Conservation (phyloP, 768 basidiomycete genomes). For the Mycena alexandri region DNA sequence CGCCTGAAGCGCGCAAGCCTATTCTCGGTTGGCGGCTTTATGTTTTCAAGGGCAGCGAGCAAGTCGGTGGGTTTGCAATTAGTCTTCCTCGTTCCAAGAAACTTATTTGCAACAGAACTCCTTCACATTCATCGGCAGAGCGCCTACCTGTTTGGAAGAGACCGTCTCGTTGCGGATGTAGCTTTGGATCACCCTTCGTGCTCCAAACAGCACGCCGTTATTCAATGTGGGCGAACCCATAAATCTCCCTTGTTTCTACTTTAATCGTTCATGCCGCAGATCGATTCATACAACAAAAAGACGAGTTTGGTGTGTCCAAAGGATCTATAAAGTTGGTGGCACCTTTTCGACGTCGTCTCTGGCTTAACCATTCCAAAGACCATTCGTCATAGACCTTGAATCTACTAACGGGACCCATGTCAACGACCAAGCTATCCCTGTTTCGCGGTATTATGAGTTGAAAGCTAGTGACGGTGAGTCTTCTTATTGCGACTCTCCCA, state of each 20-base stretch:
- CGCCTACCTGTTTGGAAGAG: constrained; percentile 93
- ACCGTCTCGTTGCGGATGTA: constrained; percentile 88
- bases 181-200: constrained; percentile 95
- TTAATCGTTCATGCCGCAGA: constrained; percentile 56
- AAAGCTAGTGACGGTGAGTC: constrained; percentile 80
- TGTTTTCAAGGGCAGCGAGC: constrained; percentile 96
- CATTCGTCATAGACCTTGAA: constrained; percentile 97
- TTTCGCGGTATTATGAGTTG: constrained; percentile 89
- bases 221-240: constrained; percentile 78
- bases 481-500: constrained; percentile 18
- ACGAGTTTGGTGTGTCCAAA: constrained; percentile 87
- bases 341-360: constrained; percentile 6
- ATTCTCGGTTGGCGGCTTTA: constrained; percentile 92
- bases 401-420: constrained; percentile 98
- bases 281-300: constrained; percentile 87
- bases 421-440: constrained; percentile 87
- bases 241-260: constrained; percentile 10
- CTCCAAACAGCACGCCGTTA: constrained; percentile 97
- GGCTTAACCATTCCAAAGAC: constrained; percentile 60
- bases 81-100: background rate
- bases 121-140: constrained; percentile 95
- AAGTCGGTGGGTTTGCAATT: constrained; percentile 76
- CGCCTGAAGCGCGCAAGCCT: constrained; percentile 97
- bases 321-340: constrained; percentile 83
- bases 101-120: constrained; percentile 66